These are phyloP conservation scores for Pseudoperonospora humuli DNA, from an alignment of 352 stramenopile species.

Conservation along the genomic window DNA sequence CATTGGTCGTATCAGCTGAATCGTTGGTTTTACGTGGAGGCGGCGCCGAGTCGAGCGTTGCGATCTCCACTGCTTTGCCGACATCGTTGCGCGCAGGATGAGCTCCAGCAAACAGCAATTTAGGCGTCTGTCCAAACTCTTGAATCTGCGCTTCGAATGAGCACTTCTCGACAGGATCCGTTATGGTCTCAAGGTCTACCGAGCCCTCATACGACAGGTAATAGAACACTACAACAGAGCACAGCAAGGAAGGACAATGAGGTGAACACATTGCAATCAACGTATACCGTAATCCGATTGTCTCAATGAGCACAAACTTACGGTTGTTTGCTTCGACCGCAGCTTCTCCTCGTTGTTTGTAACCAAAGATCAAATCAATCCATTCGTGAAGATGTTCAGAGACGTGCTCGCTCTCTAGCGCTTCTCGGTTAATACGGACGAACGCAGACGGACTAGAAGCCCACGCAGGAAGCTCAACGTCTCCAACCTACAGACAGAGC, in stretches of 20 bases:
- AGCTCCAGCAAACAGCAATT: conserved; percentile 54
- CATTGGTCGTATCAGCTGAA: conserved; percentile 13
- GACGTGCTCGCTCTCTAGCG: conserved; percentile 71
- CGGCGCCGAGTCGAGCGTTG: conserved; percentile 31
- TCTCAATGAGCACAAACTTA: conserved; percentile 22
- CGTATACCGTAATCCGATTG: background rate
- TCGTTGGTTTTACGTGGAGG: conserved; percentile 27
- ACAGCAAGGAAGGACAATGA: background rate
- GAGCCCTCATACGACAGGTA: conserved; percentile 86
- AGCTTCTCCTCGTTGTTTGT: conserved; percentile 63
- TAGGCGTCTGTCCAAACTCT: conserved; percentile 89
- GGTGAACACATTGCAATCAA: background rate
- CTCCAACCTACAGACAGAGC: conserved; percentile 60
- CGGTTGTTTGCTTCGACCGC: conserved; percentile 72
- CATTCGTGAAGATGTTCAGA: conserved; percentile 68
- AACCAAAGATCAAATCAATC: conserved; percentile 83
- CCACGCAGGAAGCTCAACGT: conserved; percentile 94
- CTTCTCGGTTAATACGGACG: conserved; percentile 59
- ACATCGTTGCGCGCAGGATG: conserved; percentile 66
- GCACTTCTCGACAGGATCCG: conserved; percentile 88
- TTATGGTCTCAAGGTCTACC: conserved; percentile 78
- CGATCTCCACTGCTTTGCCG: conserved; percentile 45
- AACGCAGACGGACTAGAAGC: conserved; percentile 80
- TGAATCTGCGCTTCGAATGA: conserved; percentile 92
- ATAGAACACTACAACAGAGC: conserved; percentile 67